A percentile compares a stretch with the other conserved stretches of the same genome.
Evolutionary conservation across 2,329 filamentous ascomycete genomes (phyloP).

Genomic region (Aaosphaeria pasadenensis): DNA sequence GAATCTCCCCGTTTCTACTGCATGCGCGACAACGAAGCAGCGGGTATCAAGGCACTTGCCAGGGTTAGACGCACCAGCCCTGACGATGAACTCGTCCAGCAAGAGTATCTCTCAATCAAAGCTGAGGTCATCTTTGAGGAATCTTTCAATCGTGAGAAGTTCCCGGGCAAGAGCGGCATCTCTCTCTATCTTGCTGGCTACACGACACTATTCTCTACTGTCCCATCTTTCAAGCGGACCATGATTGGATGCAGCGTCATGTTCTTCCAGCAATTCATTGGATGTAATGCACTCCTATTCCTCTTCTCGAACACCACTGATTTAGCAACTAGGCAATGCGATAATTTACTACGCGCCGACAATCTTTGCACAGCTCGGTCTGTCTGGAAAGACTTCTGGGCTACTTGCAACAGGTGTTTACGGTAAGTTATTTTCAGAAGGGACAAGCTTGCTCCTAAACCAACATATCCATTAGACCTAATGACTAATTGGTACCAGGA

Average conservation of each 20-base stretch:
- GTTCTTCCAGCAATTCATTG: constrained; percentile 54
- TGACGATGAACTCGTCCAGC: constrained; percentile 66
- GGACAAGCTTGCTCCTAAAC: too few species aligned
- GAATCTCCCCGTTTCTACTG: constrained; percentile 80
- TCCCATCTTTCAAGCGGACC: constrained; percentile 65
- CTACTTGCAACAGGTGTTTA: constrained; percentile 70
- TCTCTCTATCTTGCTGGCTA: constrained; percentile 64
- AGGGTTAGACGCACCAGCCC: constrained; percentile 59
- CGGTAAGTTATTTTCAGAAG: constrained; percentile 8
- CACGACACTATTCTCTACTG: constrained; percentile 61
- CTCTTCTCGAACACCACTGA: too few species aligned
- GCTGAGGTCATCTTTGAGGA: constrained; percentile 77
- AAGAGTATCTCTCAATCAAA: constrained; percentile 82
- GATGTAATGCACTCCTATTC: constrained; percentile 33
- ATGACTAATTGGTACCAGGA: too few species aligned
- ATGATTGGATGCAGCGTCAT: constrained; percentile 55
- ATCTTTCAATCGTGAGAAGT: constrained; percentile 63
- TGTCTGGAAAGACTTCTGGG: constrained; percentile 62
- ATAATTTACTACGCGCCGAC: constrained; percentile 69
- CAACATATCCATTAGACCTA: too few species aligned
- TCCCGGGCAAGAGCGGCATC: constrained; percentile 61
- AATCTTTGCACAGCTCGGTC: constrained; percentile 73
- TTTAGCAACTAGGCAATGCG: constrained; percentile 47
- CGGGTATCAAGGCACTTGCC: constrained; percentile 63
- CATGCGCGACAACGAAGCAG: constrained; percentile 66